These are phyloP conservation scores for Globisporangium irregulare DNA, from an alignment of 352 stramenopile genomes.

Conservation along the genomic window DNA sequence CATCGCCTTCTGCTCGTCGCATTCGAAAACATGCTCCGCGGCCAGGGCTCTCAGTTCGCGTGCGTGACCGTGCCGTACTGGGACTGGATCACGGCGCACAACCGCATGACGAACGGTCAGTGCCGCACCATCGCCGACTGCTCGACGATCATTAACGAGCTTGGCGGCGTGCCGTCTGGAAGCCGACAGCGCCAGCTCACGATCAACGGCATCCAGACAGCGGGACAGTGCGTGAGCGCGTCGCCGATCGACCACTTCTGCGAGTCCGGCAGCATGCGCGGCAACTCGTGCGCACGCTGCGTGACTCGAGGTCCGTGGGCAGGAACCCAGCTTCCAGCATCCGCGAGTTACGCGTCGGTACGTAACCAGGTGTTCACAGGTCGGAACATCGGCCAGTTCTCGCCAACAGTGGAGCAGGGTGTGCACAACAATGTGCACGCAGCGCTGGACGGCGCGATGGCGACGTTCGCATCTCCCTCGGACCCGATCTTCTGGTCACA, in stretches of 20 bases:
- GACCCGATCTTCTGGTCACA: constrained; percentile 67
- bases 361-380: constrained; percentile 45
- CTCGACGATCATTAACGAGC: constrained; percentile 30
- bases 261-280: constrained; percentile 23
- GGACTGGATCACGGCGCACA: constrained; percentile 25
- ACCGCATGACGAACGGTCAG: constrained; percentile 4
- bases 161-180: constrained; percentile 25
- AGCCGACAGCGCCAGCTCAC: constrained; percentile 18
- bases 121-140: constrained; percentile 1
- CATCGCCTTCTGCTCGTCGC: constrained; percentile 45
- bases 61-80: constrained; percentile 46
- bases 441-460: constrained; percentile 39
- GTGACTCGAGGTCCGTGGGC: constrained; percentile 29
- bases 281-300: constrained; percentile 34
- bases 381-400: constrained; percentile 24
- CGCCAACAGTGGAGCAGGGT: constrained; percentile 29
- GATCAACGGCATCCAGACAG: constrained; percentile 27
- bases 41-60: constrained; percentile 27
- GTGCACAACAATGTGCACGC: constrained; percentile 59
- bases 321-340: constrained; percentile 26
- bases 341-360: constrained; percentile 38
- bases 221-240: constrained; percentile 34
- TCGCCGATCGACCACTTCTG: constrained; percentile 47
- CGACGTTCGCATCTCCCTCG: constrained; percentile 38
- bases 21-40: constrained; percentile 57